Conservation (phyloP, 306 rosid species). For the Pterocarpus macrocarpus region DNA sequence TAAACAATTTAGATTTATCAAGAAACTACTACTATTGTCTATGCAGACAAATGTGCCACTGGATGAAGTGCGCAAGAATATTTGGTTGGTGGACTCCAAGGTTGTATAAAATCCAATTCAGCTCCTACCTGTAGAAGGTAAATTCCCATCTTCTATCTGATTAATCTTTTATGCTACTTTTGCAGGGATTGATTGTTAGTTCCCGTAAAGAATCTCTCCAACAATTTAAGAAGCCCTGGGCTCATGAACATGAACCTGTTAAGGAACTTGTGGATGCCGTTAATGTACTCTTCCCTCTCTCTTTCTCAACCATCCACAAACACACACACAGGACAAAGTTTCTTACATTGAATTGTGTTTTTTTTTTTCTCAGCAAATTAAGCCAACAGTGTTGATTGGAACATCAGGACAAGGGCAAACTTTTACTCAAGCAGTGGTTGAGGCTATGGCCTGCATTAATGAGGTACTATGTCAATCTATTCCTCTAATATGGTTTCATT, state of each 20-base stretch:
- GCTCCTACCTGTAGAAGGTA: slow-evolving; percentile 28
- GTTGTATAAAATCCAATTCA: slow-evolving; percentile 49
- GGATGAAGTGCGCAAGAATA: slow-evolving; percentile 83
- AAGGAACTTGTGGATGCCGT: slow-evolving; percentile 68
- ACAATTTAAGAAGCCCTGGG: slow-evolving; percentile 97
- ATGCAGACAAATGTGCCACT: slow-evolving; percentile 81
- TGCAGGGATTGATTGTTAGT: slow-evolving; percentile 85
- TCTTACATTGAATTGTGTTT: slow-evolving; percentile 40
- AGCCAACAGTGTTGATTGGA: slow-evolving; percentile 92
- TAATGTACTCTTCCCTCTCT: slow-evolving; percentile 59
- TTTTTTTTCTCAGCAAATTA: slow-evolving; percentile 71
- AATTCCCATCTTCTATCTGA: slow-evolving; percentile 33
- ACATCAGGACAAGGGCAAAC: slow-evolving; percentile 89
- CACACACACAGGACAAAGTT: not conserved
- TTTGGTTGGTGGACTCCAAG: slow-evolving; percentile 98
- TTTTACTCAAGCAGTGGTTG: slow-evolving; percentile 79
- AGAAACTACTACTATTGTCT: slow-evolving; percentile 44
- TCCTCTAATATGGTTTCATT: not conserved
- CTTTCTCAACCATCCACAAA: not conserved
- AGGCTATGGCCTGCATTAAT: slow-evolving; percentile 79
- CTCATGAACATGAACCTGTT: slow-evolving; percentile 86
- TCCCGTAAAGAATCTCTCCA: slow-evolving; percentile 93
- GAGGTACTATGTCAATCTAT: slow-evolving; percentile 62
- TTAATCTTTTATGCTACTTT: slow-evolving; percentile 39
- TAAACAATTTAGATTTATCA: slow-evolving; percentile 10